These are phyloP conservation scores for Epichloe aotearoae DNA, from an alignment of 2,329 filamentous ascomycete genomes.

Conservation along the genomic window DNA sequence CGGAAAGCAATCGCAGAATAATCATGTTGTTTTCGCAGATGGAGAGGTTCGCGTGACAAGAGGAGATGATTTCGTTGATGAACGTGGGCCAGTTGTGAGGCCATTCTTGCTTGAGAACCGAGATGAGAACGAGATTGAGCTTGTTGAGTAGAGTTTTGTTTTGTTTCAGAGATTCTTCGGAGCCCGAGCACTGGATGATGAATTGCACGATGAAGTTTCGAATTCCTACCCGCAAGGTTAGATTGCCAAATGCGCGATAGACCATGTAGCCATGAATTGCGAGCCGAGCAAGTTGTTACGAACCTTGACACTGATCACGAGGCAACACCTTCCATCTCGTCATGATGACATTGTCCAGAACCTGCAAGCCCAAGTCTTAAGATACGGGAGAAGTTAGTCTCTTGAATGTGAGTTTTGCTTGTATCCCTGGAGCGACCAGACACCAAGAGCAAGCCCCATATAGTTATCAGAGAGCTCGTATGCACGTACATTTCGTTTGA, in stretches of 20 bases:
- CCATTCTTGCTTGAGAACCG: slow-evolving; percentile 98
- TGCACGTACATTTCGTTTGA: slow-evolving; percentile 80
- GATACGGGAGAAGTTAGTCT: slow-evolving; percentile 9
- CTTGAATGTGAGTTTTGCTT: not conserved
- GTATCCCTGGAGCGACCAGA: not conserved
- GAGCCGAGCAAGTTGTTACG: slow-evolving; percentile 11
- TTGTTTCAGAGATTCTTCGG: slow-evolving; percentile 72
- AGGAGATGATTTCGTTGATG: slow-evolving; percentile 98
- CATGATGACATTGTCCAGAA: slow-evolving; percentile 96
- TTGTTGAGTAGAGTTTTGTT: slow-evolving; percentile 93
- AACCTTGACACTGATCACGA: slow-evolving; percentile 85
- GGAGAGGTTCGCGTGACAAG: slow-evolving; percentile 86
- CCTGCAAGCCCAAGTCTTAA: slow-evolving; percentile 80
- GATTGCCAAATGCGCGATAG: slow-evolving; percentile 1
- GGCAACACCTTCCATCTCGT: slow-evolving; percentile 98
- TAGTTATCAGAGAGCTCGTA: not conserved
- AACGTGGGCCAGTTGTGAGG: slow-evolving; percentile 99
- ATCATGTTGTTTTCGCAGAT: slow-evolving; percentile 99
- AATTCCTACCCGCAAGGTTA: slow-evolving; percentile 50
- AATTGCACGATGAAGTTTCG: slow-evolving; percentile 98
- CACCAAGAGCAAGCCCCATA: not conserved
- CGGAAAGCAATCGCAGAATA: slow-evolving; percentile 85
- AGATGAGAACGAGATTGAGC: slow-evolving; percentile 93
- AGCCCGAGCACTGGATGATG: slow-evolving; percentile 85
- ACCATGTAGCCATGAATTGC: not conserved